Evolutionary conservation across 225 moss, liverwort and hornwort species (phyloP).

Genomic region (Takakia lepidozioides): DNA sequence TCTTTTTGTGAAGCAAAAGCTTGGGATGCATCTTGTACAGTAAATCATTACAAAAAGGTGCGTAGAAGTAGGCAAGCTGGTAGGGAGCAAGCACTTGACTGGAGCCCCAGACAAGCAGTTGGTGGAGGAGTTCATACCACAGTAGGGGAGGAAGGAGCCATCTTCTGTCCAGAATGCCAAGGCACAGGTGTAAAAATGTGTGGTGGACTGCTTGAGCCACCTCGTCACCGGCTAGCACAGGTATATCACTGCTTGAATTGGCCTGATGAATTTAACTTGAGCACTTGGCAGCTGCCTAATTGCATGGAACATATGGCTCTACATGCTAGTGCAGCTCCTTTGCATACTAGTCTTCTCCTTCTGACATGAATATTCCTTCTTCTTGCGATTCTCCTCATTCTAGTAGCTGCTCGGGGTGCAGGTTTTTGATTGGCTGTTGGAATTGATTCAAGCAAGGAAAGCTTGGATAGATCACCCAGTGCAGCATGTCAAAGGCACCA

Average conservation of each 20-base stretch:
- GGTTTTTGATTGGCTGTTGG: slow-evolving; percentile 98
- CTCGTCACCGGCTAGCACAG: slow-evolving; percentile 86
- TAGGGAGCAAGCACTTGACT: slow-evolving; percentile 26
- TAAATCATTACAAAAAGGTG: slow-evolving; percentile 61
- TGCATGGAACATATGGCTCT: neutral
- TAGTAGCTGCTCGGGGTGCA: too few species aligned
- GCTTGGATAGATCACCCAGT: slow-evolving; percentile 46
- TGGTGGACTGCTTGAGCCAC: slow-evolving; percentile 76
- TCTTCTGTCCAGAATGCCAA: slow-evolving; percentile 99
- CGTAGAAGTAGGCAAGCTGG: slow-evolving; percentile 54
- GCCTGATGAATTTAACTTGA: too few species aligned
- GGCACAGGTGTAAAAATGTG: slow-evolving; percentile 79
- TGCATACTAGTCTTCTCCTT: too few species aligned
- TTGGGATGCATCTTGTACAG: slow-evolving; percentile 68
- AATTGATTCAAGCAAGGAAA: slow-evolving; percentile 88
- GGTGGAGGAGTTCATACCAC: slow-evolving; percentile 40
- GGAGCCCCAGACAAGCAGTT: slow-evolving; percentile 22
- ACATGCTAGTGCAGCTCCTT: too few species aligned
- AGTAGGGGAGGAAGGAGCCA: slow-evolving; percentile 47
- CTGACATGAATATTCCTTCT: too few species aligned
- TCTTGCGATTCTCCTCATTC: too few species aligned
- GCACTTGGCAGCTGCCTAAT: too few species aligned
- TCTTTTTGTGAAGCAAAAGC: slow-evolving; percentile 92
- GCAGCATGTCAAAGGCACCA: slow-evolving; percentile 43
- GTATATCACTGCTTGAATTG: too few species aligned